Percentiles rank a stretch among this genome's conserved stretches.
Evolutionary conservation across 129 eudicot species (phyloP).

Genomic region (Smallanthus sonchifolius): DNA sequence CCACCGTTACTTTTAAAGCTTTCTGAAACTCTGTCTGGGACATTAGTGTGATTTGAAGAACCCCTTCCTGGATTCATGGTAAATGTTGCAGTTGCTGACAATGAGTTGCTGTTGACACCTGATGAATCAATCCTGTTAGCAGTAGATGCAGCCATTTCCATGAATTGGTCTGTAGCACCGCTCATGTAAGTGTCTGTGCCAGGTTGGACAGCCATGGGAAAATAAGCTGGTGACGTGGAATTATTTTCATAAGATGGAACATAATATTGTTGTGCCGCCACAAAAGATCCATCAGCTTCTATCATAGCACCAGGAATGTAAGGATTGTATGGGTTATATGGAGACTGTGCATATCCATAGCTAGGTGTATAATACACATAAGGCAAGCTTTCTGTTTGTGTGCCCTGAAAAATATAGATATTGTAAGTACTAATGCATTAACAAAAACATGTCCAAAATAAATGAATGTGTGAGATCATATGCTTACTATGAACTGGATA

Average conservation of each 20-base stretch:
- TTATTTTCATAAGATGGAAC: constrained; percentile 51
- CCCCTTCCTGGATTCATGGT: constrained; percentile 29
- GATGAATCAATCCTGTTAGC: constrained; percentile 35
- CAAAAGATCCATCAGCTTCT: constrained; percentile 69
- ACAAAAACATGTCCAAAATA: neutral
- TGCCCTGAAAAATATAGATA: constrained; percentile 46
- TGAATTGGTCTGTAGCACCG: constrained; percentile 32
- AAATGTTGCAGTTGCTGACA: constrained; percentile 42
- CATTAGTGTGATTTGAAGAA: constrained; percentile 41
- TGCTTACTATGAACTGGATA: constrained; percentile 69
- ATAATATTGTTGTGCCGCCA: constrained; percentile 60
- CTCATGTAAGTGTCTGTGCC: constrained; percentile 36
- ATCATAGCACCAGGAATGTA: constrained; percentile 92
- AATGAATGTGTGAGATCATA: neutral
- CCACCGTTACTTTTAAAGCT: constrained; percentile 46
- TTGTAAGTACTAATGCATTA: constrained; percentile 1
- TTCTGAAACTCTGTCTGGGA: constrained; percentile 40
- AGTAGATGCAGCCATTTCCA: constrained; percentile 30
- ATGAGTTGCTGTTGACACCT: constrained; percentile 33
- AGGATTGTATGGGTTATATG: constrained; percentile 94
- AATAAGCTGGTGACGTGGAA: constrained; percentile 50
- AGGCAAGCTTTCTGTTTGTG: constrained; percentile 63
- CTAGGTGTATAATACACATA: constrained; percentile 79
- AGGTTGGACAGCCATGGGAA: constrained; percentile 55
- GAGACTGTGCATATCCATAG: constrained; percentile 81